Percentiles rank a stretch among this genome's conserved stretches.
phyloP scores from a whole-genome alignment of 78 protist species.

The slime mould (Dictyostelium discoideum) region dicty_2.7 NC_007089.4:4495001-4495500 shows the following conservation, averaged over 20 bases:
- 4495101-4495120: background rate
- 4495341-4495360: background rate
- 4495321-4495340: no score
- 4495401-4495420: background rate
- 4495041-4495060: background rate
- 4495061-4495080: background rate
- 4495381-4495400: background rate
- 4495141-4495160: background rate
- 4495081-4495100: background rate
- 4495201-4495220: slow-evolving; percentile 45
- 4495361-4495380: background rate
- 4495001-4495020: background rate
- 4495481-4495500: background rate
- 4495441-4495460: background rate
- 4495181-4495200: background rate
- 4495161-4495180: slow-evolving; percentile 13
- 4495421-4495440: background rate
- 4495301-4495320: background rate
- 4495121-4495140: background rate
- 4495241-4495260: background rate
- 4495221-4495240: slow-evolving; percentile 14
- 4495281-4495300: background rate
- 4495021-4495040: background rate
- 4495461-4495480: background rate
- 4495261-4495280: background rate